These are phyloP conservation scores for Telfairia occidentalis DNA, from an alignment of 331 rosid genomes.

Conservation along the genomic window DNA sequence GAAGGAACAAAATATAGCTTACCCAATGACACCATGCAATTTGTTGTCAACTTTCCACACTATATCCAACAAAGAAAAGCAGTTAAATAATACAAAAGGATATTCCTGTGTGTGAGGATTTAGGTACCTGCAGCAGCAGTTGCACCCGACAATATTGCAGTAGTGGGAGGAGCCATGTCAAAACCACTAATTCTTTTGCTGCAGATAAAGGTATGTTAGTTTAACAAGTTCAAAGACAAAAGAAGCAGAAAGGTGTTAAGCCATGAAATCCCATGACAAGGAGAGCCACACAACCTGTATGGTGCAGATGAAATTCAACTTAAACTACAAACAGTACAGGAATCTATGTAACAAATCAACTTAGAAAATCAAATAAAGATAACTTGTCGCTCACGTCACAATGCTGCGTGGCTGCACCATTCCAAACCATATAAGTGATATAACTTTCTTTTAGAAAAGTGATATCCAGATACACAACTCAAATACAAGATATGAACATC, in stretches of 20 bases:
- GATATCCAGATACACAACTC: background rate
- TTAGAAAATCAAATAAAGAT: background rate
- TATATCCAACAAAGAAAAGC: constrained; percentile 54
- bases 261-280: background rate
- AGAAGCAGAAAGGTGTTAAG: background rate
- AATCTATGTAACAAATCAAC: background rate
- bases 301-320: background rate
- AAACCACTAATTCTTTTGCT: constrained; percentile 99
- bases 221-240: constrained; percentile 10
- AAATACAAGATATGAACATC: background rate
- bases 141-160: constrained; percentile 68
- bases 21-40: constrained; percentile 87
- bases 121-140: constrained; percentile 60
- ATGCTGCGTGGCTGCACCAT: background rate
- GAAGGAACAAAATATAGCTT: constrained; percentile 64
- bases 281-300: background rate
- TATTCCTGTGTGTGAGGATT: constrained; percentile 18
- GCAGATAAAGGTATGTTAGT: constrained; percentile 32
- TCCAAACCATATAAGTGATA: background rate
- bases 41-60: constrained; percentile 92
- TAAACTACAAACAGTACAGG: background rate
- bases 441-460: background rate
- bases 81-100: constrained; percentile 42
- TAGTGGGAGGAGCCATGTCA: constrained; percentile 95
- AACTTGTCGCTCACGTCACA: background rate